Conservation (phyloP, 2,329 filamentous ascomycete species). For the Madurella fahalii region DNA sequence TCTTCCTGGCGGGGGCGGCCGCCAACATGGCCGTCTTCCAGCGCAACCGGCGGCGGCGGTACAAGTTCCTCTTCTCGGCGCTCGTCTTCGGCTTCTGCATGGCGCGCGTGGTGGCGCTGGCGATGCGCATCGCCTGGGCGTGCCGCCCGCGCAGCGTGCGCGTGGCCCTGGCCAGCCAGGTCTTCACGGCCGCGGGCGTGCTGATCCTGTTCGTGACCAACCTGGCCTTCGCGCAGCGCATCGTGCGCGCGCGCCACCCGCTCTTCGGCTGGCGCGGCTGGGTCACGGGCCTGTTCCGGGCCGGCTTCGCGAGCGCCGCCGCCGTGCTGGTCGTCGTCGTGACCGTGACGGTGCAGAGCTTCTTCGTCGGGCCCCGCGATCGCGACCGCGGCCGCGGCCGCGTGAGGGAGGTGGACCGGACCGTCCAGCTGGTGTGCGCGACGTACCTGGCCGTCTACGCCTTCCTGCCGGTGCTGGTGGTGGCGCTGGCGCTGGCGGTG, state of each 20-base stretch:
- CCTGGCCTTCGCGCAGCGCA: conserved; percentile 69
- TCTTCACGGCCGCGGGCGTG: conserved; percentile 71
- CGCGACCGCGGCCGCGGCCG: conserved; percentile 15
- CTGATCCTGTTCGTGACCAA: conserved; percentile 75
- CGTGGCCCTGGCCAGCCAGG: conserved; percentile 55
- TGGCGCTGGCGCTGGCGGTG: conserved; percentile 48
- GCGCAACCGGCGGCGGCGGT: conserved; percentile 45
- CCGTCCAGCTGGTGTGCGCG: conserved; percentile 59
- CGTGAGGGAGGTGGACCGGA: conserved; percentile 50
- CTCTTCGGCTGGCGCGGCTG: conserved; percentile 61
- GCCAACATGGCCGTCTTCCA: conserved; percentile 57
- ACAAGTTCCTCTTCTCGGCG: conserved; percentile 58
- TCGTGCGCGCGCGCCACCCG: conserved; percentile 70
- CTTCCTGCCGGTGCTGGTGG: conserved; percentile 61
- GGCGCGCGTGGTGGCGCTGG: conserved; percentile 49
- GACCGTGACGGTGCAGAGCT: conserved; percentile 57
- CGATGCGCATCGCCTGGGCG: conserved; percentile 52
- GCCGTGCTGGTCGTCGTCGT: conserved; percentile 28
- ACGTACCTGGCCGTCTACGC: conserved; percentile 62
- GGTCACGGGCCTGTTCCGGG: conserved; percentile 50
- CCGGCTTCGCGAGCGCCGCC: conserved; percentile 49
- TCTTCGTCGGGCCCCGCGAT: conserved; percentile 66
- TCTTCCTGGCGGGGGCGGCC: conserved; percentile 52
- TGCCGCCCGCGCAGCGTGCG: conserved; percentile 36
- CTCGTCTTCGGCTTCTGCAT: conserved; percentile 57